Evolutionary conservation across 1,139 yeast genomes (phyloP), one percentile per base, ranked within the genome.

Genomic region (Kluyveromyces sp.): DNA sequence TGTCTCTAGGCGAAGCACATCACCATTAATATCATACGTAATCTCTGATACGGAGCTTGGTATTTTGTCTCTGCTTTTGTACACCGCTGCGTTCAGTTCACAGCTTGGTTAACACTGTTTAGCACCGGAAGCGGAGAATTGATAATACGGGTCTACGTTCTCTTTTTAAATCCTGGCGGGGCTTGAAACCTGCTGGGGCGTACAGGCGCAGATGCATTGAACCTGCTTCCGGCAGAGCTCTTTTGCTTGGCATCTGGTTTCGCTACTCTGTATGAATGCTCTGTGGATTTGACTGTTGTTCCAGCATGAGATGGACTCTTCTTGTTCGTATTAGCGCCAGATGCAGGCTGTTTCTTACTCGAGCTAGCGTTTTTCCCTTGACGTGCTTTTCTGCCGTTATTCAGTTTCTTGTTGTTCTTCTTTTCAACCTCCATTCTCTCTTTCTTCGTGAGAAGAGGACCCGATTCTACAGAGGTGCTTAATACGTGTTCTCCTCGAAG

Each of bases 401-500:
- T 45, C 12, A 57, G 32, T 35, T 53, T 50, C 40, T 58, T 60
- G 28, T 49, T 46, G 34, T 56, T 55, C 43, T 55, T 53, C 41
- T 54, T 55, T 9, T 49, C 51, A 6, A 50, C 45, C 4, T 49
- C 52, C 26, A 61, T 37, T 39, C 66, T 67, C 17, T 70, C 65
- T 46, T 72, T 75, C 26, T 73, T 65, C 3, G 80, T 68, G 38
- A 54, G 36, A 13, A 43, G 26, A 1, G 96, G 96, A 3, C 83
- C 79, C 33, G 88, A 79, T 59, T 87, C 95, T 28, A 88, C 83
- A 31, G 83, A 78, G 11, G 89, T 74, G 38, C 94, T 78, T n/a
- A 92, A 79, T 26, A 92, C 78, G 52, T 83, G 87, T 51, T 86
- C 96, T 2, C 98, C 98, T 52, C 98, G 74, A 40, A 92, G 67